A percentile compares a stretch with the other conserved stretches of the same genome.
These are phyloP conservation scores for Botrytis galanthina DNA, from an alignment of 2,329 filamentous ascomycete species.

Conservation along the genomic window DNA sequence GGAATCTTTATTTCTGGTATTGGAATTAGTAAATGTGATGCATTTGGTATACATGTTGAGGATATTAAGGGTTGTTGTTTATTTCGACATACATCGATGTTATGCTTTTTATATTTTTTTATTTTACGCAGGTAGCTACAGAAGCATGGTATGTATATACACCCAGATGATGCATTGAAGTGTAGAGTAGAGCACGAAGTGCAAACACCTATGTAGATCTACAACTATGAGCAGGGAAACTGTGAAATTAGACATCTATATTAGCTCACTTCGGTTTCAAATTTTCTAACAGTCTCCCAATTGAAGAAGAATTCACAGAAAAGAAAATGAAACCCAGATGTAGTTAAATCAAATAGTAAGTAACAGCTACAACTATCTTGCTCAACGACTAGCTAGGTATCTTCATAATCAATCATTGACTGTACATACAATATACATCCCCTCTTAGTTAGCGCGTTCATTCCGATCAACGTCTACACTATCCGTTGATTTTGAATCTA, in stretches of 20 bases:
- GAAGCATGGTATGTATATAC: background rate
- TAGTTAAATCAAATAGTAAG: background rate
- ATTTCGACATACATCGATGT: background rate
- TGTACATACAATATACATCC: background rate
- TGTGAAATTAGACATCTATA: background rate
- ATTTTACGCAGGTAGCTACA: background rate
- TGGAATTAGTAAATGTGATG: background rate
- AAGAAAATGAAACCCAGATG: background rate
- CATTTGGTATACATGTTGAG: background rate
- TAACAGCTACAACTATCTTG: background rate
- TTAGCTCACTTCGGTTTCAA: background rate
- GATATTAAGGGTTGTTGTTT: accelerated
- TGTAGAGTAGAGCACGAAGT: too few relatives aligned
- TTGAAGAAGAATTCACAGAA: background rate
- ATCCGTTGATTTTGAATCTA: background rate
- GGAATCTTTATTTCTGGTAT: background rate
- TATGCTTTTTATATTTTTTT: background rate
- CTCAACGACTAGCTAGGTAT: background rate
- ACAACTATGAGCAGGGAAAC: background rate
- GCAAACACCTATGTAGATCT: background rate
- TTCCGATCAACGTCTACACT: background rate
- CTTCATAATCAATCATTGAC: background rate
- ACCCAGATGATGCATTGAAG: too few relatives aligned
- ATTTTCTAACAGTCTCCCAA: background rate
- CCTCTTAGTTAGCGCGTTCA: background rate